Conservation (phyloP, 108 stramenopile genomes). For the Aurantiochytrium sp. region DNA sequence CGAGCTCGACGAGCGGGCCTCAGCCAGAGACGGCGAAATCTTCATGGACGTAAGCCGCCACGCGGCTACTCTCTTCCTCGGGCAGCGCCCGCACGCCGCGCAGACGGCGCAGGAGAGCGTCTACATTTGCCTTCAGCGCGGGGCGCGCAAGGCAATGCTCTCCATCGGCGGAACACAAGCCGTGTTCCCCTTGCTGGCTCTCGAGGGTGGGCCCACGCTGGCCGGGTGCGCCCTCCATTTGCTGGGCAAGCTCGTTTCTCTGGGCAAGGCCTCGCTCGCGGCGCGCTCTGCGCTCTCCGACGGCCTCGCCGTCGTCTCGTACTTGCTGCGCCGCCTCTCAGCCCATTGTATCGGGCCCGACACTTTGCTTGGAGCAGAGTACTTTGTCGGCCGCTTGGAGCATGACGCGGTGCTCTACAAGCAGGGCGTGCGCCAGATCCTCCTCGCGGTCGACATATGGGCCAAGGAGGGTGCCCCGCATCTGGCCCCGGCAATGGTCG, state of each 20-base stretch:
- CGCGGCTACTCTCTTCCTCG: neutral
- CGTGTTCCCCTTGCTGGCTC: neutral
- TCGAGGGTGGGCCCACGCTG: neutral
- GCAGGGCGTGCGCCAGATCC: neutral
- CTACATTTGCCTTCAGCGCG: neutral
- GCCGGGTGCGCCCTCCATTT: neutral
- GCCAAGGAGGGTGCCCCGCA: neutral
- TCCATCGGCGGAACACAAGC: neutral
- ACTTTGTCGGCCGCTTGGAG: neutral
- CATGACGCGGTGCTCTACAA: neutral
- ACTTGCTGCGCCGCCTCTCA: neutral
- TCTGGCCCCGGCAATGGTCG: neutral
- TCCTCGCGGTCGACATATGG: neutral
- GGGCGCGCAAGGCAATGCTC: conserved; percentile 21
- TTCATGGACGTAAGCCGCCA: conserved; percentile 17
- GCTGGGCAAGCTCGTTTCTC: neutral
- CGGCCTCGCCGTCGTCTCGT: neutral
- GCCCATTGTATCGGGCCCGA: neutral
- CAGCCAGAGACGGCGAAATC: neutral
- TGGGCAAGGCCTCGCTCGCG: neutral
- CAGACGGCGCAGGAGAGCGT: neutral
- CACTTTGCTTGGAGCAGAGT: neutral
- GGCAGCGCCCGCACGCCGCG: neutral
- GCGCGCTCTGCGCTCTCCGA: neutral
- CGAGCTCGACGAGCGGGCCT: neutral